Evolutionary conservation across 2,329 filamentous ascomycete species (phyloP).

Genomic region (Penicillium sumatraense): DNA sequence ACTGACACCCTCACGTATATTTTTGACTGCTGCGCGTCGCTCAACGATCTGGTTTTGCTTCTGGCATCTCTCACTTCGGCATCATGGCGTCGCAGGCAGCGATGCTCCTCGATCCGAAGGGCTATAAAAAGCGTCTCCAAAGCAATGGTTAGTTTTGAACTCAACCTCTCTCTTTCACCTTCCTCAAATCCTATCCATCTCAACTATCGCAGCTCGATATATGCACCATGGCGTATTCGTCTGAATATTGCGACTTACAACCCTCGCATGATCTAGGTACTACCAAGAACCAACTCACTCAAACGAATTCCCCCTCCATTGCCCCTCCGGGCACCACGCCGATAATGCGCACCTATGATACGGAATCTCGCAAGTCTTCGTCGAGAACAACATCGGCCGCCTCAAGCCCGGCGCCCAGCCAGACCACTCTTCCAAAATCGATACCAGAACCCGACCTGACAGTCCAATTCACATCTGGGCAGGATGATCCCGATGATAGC

Average conservation of each 20-base stretch:
- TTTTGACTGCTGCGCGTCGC: neutral
- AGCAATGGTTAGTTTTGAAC: conserved; percentile 38
- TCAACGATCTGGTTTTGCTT: neutral
- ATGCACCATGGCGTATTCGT: neutral
- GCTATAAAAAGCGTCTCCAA: conserved; percentile 42
- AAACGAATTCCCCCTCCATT: conserved; percentile 12
- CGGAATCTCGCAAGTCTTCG: conserved; percentile 19
- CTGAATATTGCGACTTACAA: conserved; percentile 3
- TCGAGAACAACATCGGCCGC: conserved; percentile 10
- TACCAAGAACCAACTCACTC: conserved; percentile 23
- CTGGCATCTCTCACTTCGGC: conserved; percentile 1
- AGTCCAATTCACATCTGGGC: conserved; percentile 34
- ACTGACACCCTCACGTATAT: neutral
- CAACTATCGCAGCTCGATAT: neutral
- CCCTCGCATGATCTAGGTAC: conserved; percentile 30
- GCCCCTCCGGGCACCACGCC: conserved; percentile 33
- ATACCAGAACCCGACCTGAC: conserved; percentile 25
- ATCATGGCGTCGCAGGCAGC: conserved; percentile 47
- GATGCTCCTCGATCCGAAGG: conserved; percentile 50
- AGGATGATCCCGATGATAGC: conserved; percentile 29
- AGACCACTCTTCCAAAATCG: neutral
- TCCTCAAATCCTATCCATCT: conserved; percentile 7
- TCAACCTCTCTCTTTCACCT: neutral
- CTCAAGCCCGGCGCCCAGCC: conserved; percentile 23
- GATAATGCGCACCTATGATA: conserved; percentile 26